A percentile compares a stretch with the other conserved stretches of the same genome.
These are phyloP conservation scores for Rosa persica DNA, from an alignment of 306 rosid genomes.

Conservation along the genomic window DNA sequence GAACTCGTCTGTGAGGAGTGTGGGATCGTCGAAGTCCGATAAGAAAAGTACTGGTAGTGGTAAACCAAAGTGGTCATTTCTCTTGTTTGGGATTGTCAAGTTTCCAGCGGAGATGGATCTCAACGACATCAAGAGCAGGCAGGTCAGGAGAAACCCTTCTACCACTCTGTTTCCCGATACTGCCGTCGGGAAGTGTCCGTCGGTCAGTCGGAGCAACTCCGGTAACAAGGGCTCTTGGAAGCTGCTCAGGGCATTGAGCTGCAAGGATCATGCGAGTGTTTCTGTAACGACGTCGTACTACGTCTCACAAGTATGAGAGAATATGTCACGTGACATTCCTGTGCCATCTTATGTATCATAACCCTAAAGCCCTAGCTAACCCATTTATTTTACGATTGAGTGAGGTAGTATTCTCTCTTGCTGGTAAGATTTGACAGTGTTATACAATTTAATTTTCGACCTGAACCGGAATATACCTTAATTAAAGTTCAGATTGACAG, in stretches of 20 bases:
- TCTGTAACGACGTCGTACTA: constrained; percentile 63
- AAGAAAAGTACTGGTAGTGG: neutral
- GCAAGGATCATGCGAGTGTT: constrained; percentile 69
- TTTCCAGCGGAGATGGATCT: constrained; percentile 78
- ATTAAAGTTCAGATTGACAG: neutral
- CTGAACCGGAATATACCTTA: neutral
- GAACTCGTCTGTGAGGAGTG: constrained; percentile 34
- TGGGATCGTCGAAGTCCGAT: neutral
- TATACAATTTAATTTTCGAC: neutral
- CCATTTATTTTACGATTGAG: neutral
- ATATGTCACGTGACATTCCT: constrained; percentile 30
- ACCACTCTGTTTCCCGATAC: constrained; percentile 35
- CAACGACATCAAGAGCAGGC: constrained; percentile 65
- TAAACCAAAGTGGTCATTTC: constrained; percentile 64
- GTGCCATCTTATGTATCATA: neutral
- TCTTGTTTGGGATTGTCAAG: constrained; percentile 69
- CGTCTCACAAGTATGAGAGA: constrained; percentile 31
- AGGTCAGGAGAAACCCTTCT: constrained; percentile 49
- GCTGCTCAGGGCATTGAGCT: constrained; percentile 70
- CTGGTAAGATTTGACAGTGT: neutral
- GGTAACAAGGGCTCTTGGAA: constrained; percentile 71
- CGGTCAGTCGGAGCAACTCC: constrained; percentile 43
- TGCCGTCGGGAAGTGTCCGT: constrained; percentile 21
- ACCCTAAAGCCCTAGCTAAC: neutral
- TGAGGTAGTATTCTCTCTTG: neutral